Base-by-base conservation (phyloP, 139 green algal species). In the Chlamydomonas sphaeroides region DNA sequence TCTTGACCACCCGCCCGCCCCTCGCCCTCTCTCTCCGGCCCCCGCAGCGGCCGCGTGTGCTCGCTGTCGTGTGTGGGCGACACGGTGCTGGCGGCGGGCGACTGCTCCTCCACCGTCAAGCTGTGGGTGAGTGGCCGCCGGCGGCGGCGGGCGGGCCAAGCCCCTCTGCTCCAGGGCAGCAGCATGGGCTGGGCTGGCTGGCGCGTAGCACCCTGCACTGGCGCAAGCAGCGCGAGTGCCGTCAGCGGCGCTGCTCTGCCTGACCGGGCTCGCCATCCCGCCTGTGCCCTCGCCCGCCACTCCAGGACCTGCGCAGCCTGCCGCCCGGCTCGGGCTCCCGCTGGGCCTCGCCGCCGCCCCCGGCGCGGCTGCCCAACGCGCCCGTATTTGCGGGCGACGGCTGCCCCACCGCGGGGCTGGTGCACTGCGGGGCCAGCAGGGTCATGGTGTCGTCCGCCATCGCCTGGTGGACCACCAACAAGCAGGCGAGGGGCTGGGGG, bases 361-460 rank as follows among this genome's bases (percentile, higher is more conserved):
- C 42, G 32, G 62, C 75, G 1, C 79, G 68, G 30, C 53, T 85
- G 79, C 56, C 68, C 79, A 85, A 85, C 68, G 75, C 67, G 1
- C 84, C 75, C 6, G 45, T 30, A 59, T 80, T 84, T 30, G 84
- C 84, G 17, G 84, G 84, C 21, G 78, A 83, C 35, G 35, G 72
- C 63, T 89, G 84, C 65, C 84, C 84, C 63, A 83, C 83, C 48
- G 84, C 84, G 14, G 84, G 68, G 0, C 65, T 89, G 62, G 66
- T 65, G 61, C 10, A 56, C 8, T 65, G 77, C 33, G 1, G 20
- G 25, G 20, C 45, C 20, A 30, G 11, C 41, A 20, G 39, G 6
- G 63, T 89, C 62, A 39, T 89, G 65, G 36, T 89, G n/a, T 70
- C 35, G 53, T 77, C 38, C 48, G 25, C 21, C 79, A 89, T 89